Evolutionary conservation across 2,329 filamentous ascomycete species (phyloP), one percentile per base, ranked within the genome.

Genomic region (Curvularia sp.): DNA sequence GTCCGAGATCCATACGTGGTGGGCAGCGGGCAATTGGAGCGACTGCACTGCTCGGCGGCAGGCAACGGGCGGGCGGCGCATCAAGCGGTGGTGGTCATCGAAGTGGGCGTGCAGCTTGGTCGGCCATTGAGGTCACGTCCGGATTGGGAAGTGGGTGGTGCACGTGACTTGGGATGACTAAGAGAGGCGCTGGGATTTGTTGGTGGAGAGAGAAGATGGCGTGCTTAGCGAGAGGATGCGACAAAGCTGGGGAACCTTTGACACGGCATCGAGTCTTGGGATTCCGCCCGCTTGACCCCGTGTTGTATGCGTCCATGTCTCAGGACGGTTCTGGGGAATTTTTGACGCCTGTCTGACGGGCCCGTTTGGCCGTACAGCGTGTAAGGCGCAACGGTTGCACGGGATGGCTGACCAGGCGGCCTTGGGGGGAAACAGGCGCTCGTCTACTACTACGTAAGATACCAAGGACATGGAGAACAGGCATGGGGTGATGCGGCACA

Each of bases 1-100:
- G 65, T 90, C 87, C 30, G 83, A 82, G 61, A 89, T 81, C 85
- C 87, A 89, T 64, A 88, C 69, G 43, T 79, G 76, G 51, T 84
- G 82, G 57, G 66, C 64, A 10, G 78, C 66, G 20, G 77, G 66
- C 43, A 73, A 63, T 42, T 81, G 68, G 44, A 79, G 77, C 63
- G 76, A 76, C 59, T 80, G 80, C 68, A 81, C 78, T 75, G 79
- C 81, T 77, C 81, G 79, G 70, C 78, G 81, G 79, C 82, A 86
- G 71, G 79, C 79, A 70, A 80, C 72, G 63, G 80, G 73, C 68
- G 74, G 73, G 65, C 77, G 76, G 71, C 77, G 80, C 83, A 86
- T 85, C 67, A 77, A 76, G 69, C 67, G 68, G 57, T 68, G 61
- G 43, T 66, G 66, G 56, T 64, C 62, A 64, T 67, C 43, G 58